Evolutionary conservation across 768 basidiomycete species (phyloP).

Genomic region (Tulasnella sp.): DNA sequence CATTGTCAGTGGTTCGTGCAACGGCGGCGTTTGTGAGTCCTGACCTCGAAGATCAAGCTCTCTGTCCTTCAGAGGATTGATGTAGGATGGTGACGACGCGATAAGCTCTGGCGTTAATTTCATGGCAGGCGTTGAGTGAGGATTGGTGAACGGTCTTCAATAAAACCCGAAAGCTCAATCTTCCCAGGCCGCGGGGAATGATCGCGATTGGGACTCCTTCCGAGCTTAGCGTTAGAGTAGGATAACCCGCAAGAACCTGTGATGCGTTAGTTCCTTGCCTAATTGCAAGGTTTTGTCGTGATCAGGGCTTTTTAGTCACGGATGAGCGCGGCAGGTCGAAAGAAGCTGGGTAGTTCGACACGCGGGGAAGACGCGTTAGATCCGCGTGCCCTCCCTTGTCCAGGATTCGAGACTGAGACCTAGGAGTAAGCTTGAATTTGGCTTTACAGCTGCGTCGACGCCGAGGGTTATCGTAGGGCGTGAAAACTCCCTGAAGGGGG

Average conservation of each 20-base stretch:
- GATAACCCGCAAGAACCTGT: not conserved
- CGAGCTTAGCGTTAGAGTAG: not conserved
- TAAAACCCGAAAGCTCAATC: conserved; percentile 3
- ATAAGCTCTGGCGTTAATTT: conserved; percentile 94
- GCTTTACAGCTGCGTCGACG: not conserved
- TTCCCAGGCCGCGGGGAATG: conserved; percentile 9
- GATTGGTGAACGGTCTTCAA: not conserved
- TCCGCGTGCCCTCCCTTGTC: conserved; percentile 5
- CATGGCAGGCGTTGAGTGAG: conserved; percentile 42
- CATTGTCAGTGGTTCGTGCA: not conserved
- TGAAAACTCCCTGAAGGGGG: not conserved
- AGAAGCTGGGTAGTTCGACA: not conserved
- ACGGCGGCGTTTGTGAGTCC: conserved; percentile 30
- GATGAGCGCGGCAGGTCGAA: not conserved
- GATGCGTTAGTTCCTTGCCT: not conserved
- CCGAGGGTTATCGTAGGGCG: not conserved
- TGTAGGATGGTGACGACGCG: conserved; percentile 68
- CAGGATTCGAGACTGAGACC: not conserved
- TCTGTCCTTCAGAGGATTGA: conserved; percentile 83
- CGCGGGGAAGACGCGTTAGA: conserved; percentile 8
- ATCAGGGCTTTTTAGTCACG: not conserved
- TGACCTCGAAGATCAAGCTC: conserved; percentile 87
- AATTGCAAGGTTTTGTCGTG: too few relatives aligned
- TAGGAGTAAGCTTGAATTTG: not conserved
- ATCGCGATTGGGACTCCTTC: not conserved